Conservation (phyloP, 108 stramenopile genomes). For the Skeletonema costatum region DNA sequence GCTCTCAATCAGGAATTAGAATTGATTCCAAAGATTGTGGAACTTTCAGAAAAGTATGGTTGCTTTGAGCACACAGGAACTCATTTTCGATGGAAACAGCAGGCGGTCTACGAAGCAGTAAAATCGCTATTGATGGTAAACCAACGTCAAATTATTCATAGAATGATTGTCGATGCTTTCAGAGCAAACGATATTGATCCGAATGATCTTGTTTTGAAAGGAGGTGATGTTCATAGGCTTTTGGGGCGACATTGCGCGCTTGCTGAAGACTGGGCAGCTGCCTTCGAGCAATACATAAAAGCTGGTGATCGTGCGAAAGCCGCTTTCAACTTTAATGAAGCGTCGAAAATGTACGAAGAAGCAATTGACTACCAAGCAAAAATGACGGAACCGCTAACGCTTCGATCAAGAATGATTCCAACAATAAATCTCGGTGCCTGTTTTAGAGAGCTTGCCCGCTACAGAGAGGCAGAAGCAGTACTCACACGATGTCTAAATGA, state of each 20-base stretch:
- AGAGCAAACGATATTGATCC: conserved; percentile 30
- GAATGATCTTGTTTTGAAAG: conserved; percentile 28
- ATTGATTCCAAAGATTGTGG: conserved; percentile 45
- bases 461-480: conserved; percentile 51
- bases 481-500: conserved; percentile 46
- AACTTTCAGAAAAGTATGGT: conserved; percentile 38
- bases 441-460: conserved; percentile 49
- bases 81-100: conserved; percentile 53
- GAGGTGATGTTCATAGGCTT: conserved; percentile 47
- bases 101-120: conserved; percentile 54
- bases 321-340: conserved; percentile 47
- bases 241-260: conserved; percentile 48
- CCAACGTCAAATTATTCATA: conserved; percentile 53
- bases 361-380: conserved; percentile 46
- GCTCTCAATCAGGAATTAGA: conserved; percentile 31
- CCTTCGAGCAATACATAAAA: conserved; percentile 42
- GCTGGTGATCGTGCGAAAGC: conserved; percentile 51
- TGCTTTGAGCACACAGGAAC: conserved; percentile 39
- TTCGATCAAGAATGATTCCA: conserved; percentile 43
- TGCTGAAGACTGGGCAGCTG: conserved; percentile 48
- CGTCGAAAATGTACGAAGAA: conserved; percentile 53
- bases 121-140: conserved; percentile 56
- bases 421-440: conserved; percentile 49
- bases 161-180: conserved; percentile 50
- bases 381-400: conserved; percentile 27